Percentiles rank a stretch among this genome's conserved stretches.
Evolutionary conservation across 2,329 filamentous ascomycete genomes (phyloP).

Genomic region (Helotiales sp.): DNA sequence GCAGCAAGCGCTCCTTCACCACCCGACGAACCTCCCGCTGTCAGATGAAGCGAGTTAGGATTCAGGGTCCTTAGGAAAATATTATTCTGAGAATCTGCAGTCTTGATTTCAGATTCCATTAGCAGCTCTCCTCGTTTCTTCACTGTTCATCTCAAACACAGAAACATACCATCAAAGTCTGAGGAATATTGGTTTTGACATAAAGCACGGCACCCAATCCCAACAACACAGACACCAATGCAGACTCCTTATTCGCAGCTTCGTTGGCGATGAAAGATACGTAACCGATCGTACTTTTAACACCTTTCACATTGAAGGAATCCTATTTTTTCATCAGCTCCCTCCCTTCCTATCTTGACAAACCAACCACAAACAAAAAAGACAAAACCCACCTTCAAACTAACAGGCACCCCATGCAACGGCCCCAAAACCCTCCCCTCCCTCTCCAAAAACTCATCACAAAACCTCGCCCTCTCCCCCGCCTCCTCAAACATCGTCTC

Average conservation of each 20-base stretch:
- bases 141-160: too few relatives aligned
- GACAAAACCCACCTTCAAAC: slow-evolving; percentile 11
- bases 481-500: slow-evolving; percentile 11
- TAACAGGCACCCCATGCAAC: slow-evolving; percentile 20
- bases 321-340: slow-evolving; percentile 30
- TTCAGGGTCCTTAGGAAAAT: slow-evolving; percentile 81
- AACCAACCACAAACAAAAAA: background rate
- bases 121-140: too few relatives aligned
- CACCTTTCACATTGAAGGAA: slow-evolving; percentile 75
- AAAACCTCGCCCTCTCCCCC: slow-evolving; percentile 7
- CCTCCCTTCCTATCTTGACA: too few relatives aligned
- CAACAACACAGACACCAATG: slow-evolving; percentile 72
- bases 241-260: slow-evolving; percentile 63
- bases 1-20: slow-evolving; percentile 26
- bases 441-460: slow-evolving; percentile 7
- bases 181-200: slow-evolving; percentile 85
- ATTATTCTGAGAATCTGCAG: slow-evolving; percentile 42
- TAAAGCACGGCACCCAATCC: slow-evolving; percentile 84
- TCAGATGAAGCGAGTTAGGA: slow-evolving; percentile 75
- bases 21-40: slow-evolving; percentile 78
- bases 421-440: slow-evolving; percentile 13
- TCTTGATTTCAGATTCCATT: slow-evolving; percentile 5
- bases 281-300: slow-evolving; percentile 79
- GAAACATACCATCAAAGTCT: slow-evolving; percentile 50
- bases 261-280: slow-evolving; percentile 64